A percentile compares a stretch with the other conserved stretches of the same genome.
phyloP scores from a whole-genome alignment of 148 eudicot genomes.

The Beta vulgaris region DNA sequence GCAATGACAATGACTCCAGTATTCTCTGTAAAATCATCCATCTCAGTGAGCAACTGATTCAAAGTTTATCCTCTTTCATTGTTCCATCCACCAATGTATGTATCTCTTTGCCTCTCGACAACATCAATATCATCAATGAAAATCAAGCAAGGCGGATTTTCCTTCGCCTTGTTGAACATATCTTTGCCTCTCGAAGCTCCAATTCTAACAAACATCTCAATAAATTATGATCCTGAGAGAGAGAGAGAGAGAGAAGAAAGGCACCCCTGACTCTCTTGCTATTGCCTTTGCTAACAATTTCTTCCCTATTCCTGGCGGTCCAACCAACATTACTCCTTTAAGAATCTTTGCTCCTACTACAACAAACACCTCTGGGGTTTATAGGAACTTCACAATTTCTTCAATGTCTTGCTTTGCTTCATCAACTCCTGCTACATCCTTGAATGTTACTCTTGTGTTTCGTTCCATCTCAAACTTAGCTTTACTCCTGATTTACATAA shows the following conservation, averaged over 20 bases:
- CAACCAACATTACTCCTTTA: constrained; percentile 68
- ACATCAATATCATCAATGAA: constrained; percentile 91
- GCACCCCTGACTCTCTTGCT: constrained; percentile 85
- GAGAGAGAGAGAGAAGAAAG: constrained; percentile 81
- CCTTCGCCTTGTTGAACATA: constrained; percentile 77
- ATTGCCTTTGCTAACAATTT: constrained; percentile 80
- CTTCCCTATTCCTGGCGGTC: constrained; percentile 87
- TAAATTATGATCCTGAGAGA: constrained; percentile 72
- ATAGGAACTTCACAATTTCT: constrained; percentile 75
- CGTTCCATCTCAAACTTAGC: constrained; percentile 91
- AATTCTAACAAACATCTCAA: constrained; percentile 89
- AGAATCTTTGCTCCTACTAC: constrained; percentile 78
- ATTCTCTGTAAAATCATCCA: constrained; percentile 77
- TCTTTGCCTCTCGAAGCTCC: constrained; percentile 89
- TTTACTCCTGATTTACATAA: constrained; percentile 70
- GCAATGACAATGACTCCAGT: constrained; percentile 81
- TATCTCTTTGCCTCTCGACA: constrained; percentile 86
- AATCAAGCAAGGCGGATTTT: constrained; percentile 65
- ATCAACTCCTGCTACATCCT: constrained; percentile 85
- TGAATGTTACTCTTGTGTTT: constrained; percentile 83
- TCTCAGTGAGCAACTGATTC: constrained; percentile 79
- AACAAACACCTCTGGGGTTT: constrained; percentile 66
- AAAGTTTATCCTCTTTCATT: constrained; percentile 87
- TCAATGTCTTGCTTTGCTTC: constrained; percentile 89
- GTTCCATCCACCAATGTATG: constrained; percentile 87